These are phyloP conservation scores for Dactylellina haptotyla DNA, from an alignment of 2,329 filamentous ascomycete genomes.

Conservation along the genomic window DNA sequence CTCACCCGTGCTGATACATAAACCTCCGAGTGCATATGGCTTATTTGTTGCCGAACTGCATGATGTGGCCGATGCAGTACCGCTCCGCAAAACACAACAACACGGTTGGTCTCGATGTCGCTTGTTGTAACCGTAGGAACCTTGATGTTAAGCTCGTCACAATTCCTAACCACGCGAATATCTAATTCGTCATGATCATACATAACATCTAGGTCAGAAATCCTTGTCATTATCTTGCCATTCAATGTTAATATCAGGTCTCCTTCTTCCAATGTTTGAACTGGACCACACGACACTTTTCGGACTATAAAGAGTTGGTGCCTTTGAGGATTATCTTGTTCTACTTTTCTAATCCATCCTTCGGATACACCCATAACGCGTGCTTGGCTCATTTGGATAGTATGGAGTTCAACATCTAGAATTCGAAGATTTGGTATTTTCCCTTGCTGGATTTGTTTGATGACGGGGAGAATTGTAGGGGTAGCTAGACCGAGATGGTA, in stretches of 20 bases:
- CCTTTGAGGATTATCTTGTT: conserved; percentile 85
- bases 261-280: conserved; percentile 80
- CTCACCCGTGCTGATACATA: conserved; percentile 83
- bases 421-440: conserved; percentile 84
- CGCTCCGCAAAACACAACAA: conserved; percentile 93
- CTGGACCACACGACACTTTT: conserved; percentile 78
- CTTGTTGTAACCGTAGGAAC: conserved; percentile 87
- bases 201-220: conserved; percentile 95
- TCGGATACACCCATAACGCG: conserved; percentile 97
- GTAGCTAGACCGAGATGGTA: conserved; percentile 94
- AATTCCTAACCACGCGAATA: conserved; percentile 85
- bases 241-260: conserved; percentile 93
- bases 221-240: conserved; percentile 88
- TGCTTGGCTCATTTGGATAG: conserved; percentile 95
- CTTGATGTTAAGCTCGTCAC: conserved; percentile 78
- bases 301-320: conserved; percentile 99
- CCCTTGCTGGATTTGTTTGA: conserved; percentile 83
- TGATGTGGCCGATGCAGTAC: conserved; percentile 93
- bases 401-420: conserved; percentile 90
- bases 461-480: conserved; percentile 86
- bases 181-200: conserved; percentile 86
- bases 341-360: conserved; percentile 92
- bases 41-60: conserved; percentile 96
- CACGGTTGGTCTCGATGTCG: conserved; percentile 90
- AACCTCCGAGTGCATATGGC: conserved; percentile 92